Conservation (phyloP, 2,329 filamentous ascomycete species). For the Diaporthe sp. region DNA sequence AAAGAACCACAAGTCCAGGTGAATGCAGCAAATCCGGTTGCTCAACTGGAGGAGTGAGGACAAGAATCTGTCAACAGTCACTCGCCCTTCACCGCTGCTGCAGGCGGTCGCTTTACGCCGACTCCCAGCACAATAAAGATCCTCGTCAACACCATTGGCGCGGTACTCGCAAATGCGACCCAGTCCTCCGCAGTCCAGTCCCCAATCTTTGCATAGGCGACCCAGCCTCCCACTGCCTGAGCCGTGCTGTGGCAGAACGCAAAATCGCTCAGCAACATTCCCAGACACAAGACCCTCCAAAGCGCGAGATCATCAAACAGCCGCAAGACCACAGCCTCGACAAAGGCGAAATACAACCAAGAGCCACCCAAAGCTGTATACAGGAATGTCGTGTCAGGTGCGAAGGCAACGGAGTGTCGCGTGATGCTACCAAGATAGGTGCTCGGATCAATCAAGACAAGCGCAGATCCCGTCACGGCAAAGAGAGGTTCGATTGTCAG, state of each 20-base stretch:
- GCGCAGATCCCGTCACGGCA: conserved; percentile 44
- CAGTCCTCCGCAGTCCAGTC: conserved; percentile 46
- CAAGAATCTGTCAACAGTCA: neutral
- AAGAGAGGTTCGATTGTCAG: conserved; percentile 49
- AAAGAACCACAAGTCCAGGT: neutral
- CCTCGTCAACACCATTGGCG: conserved; percentile 43
- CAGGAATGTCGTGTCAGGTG: conserved; percentile 41
- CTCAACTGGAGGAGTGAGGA: neutral
- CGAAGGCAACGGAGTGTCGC: conserved; percentile 38
- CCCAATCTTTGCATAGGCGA: conserved; percentile 37
- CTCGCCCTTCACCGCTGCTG: neutral
- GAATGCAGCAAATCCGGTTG: neutral
- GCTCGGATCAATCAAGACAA: conserved; percentile 43
- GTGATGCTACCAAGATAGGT: conserved; percentile 45
- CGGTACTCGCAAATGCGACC: conserved; percentile 41
- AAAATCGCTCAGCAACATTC: conserved; percentile 50
- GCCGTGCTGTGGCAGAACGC: conserved; percentile 43
- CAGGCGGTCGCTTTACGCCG: conserved; percentile 36
- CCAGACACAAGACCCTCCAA: conserved; percentile 48
- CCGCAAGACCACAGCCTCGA: conserved; percentile 48
- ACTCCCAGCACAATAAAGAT: conserved; percentile 44
- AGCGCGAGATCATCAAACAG: conserved; percentile 45
- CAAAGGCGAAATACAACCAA: conserved; percentile 51
- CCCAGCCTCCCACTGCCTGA: conserved; percentile 49
- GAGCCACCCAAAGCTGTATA: conserved; percentile 45